A percentile compares a stretch with the other conserved stretches of the same genome.
Evolutionary conservation across 345 rosid species (phyloP).

Genomic region (Brassica carinata): DNA sequence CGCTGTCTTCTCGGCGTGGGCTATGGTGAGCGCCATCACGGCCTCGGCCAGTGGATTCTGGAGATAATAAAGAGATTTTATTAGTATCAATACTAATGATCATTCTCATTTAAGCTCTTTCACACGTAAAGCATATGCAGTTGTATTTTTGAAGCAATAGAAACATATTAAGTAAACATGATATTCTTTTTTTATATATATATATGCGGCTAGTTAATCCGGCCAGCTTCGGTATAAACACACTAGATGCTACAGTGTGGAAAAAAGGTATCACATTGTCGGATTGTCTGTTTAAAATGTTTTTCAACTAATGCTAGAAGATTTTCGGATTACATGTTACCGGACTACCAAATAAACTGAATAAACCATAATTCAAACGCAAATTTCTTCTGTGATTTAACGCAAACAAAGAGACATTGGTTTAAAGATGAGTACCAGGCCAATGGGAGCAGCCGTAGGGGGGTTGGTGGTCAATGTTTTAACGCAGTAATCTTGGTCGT

Average conservation of each 20-base stretch:
- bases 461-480: slow-evolving; percentile 32
- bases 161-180: not conserved
- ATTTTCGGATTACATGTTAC: too few species aligned
- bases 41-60: slow-evolving; percentile 41
- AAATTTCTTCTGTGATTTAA: not conserved
- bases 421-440: slow-evolving; percentile 23
- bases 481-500: slow-evolving; percentile 28
- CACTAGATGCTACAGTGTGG: not conserved
- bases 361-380: not conserved
- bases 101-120: not conserved
- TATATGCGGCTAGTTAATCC: not conserved
- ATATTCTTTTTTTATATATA: too few species aligned
- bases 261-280: not conserved
- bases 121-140: not conserved
- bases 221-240: not conserved
- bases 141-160: not conserved
- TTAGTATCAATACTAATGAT: not conserved
- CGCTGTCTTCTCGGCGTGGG: slow-evolving; percentile 39
- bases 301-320: not conserved
- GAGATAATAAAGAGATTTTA: not conserved
- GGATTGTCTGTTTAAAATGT: too few species aligned
- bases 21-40: slow-evolving; percentile 4
- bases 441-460: slow-evolving; percentile 28
- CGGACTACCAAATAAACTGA: not conserved
- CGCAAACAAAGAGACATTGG: not conserved